These are phyloP conservation scores for Solanum chiquidenum DNA, from an alignment of 257 asterid species.

Conservation along the genomic window DNA sequence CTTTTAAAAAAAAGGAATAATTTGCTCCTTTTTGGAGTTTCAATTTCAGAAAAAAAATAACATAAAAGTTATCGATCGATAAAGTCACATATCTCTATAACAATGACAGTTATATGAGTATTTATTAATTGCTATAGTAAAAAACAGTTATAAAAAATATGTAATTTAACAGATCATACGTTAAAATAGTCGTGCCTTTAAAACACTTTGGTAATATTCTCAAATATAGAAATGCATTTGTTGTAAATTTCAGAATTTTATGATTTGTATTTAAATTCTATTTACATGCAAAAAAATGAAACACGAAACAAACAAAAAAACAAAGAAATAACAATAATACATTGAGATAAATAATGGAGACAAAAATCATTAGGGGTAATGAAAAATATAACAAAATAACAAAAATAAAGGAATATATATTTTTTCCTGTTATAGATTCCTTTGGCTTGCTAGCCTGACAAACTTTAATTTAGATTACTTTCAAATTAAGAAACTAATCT, in stretches of 20 bases:
- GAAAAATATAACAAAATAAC: not conserved
- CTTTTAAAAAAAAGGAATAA: not conserved
- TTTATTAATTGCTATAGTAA: not conserved
- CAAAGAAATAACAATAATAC: not conserved
- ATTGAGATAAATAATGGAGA: not conserved
- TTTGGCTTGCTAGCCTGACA: not conserved
- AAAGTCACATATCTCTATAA: not conserved
- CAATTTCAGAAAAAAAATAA: not conserved
- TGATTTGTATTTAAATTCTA: not conserved
- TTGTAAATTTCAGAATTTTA: not conserved
- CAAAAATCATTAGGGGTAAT: not conserved
- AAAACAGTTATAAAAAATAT: too few species aligned
- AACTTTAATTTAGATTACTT: not conserved
- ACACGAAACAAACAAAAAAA: not conserved
- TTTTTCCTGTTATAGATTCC: not conserved
- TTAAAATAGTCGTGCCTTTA: fast-evolving
- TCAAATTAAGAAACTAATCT: not conserved
- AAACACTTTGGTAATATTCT: not conserved
- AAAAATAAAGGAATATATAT: not conserved
- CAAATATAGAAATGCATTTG: not conserved
- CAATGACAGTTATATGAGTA: not conserved
- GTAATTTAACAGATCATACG: not conserved
- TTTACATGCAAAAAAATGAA: not conserved
- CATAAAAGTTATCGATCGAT: not conserved
- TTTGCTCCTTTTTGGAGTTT: not conserved